These are phyloP conservation scores for Huntiella savannae DNA, from an alignment of 2,329 filamentous ascomycete genomes.

Conservation along the genomic window DNA sequence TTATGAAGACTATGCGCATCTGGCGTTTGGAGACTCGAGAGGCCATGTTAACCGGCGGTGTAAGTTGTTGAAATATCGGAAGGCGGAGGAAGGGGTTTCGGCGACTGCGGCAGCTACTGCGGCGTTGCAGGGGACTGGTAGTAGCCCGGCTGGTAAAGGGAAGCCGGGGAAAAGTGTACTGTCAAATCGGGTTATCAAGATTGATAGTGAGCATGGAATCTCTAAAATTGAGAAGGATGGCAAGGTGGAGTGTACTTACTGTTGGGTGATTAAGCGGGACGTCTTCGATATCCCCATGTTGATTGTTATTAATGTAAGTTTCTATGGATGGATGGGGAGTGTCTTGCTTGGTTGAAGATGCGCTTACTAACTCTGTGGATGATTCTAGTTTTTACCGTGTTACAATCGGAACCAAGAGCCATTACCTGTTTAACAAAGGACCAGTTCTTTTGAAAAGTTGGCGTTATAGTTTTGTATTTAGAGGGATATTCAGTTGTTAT, in stretches of 20 bases:
- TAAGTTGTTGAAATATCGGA: slow-evolving; percentile 76
- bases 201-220: slow-evolving; percentile 60
- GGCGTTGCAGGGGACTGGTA: not conserved
- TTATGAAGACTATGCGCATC: slow-evolving; percentile 83
- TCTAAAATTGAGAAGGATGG: slow-evolving; percentile 69
- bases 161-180: slow-evolving; percentile 24
- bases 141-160: not conserved
- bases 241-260: slow-evolving; percentile 86
- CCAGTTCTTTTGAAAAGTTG: not conserved
- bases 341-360: not conserved
- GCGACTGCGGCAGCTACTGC: slow-evolving; percentile 1
- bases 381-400: slow-evolving; percentile 36
- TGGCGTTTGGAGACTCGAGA: slow-evolving; percentile 80
- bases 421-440: slow-evolving; percentile 27
- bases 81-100: slow-evolving; percentile 10
- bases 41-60: slow-evolving; percentile 70
- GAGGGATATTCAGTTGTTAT: not conserved
- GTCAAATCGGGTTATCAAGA: slow-evolving; percentile 40
- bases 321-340: too few species aligned
- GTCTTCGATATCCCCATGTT: slow-evolving; percentile 98
- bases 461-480: not conserved
- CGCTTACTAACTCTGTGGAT: not conserved
- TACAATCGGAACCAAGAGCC: slow-evolving; percentile 39
- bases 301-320: slow-evolving; percentile 90
- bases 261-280: slow-evolving; percentile 92